Evolutionary conservation across 345 rosid genomes (phyloP), one percentile per base, ranked within the genome.

Genomic region (Gossypium anomalum): DNA sequence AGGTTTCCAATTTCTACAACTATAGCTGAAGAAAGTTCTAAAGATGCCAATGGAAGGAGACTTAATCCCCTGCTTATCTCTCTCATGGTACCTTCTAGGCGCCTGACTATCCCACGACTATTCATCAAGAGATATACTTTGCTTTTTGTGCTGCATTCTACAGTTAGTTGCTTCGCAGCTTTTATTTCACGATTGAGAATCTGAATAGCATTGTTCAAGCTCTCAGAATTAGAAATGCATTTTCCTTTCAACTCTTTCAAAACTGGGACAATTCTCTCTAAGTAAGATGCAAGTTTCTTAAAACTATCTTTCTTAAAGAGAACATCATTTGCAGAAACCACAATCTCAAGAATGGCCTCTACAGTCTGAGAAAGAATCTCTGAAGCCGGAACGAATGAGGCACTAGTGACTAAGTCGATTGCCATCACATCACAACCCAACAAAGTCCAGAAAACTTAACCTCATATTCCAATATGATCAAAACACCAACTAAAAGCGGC

Each of bases 61-160:
- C 82, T 72, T 13, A 90, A 74, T 27, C 89, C 94, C 57, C 75
- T 76, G 81, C 89, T 82, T 61, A 90, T 84, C 70, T 85, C 94
- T 75, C 75, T 83, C 22, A 82, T 79, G 43, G 73, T 66, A 5
- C 65, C 76, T 81, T 78, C 79, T 52, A 90, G 77, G 72, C 66
- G 82, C 67, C 82, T 83, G 19, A 56, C 79, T 38, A 90, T 84
- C 23, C 76, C 73, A 72, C 94, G 84, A 38, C 89, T 81, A 70
- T 85, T 86, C 84, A 90, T 77, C 9, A 90, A 83, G 25, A 88
- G 92, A 83, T 88, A 90, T 1, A 90, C 83, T 80, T 84, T 90
- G 80, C 80, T 90, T 80, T 85, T 88, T 73, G 81, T 78, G 69
- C 82, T 75, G 85, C 87, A 84, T 11, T 88, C 90, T 13, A 49